phyloP scores from a whole-genome alignment of 2,329 filamentous ascomycete genomes.

The Botrytis aclada region DNA sequence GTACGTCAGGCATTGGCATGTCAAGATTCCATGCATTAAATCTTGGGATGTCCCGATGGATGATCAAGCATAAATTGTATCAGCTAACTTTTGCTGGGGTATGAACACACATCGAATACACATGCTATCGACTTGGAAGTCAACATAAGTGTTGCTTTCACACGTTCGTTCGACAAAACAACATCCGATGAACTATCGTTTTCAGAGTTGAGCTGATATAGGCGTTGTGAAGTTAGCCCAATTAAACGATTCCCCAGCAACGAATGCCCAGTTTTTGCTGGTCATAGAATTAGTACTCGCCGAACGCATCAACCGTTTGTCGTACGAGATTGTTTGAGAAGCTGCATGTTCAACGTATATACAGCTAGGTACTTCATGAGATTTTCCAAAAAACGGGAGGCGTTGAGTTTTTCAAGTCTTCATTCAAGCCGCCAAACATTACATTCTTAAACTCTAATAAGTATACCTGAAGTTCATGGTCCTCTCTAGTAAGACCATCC shows the following conservation, averaged over 20 bases:
- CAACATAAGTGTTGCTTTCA: not conserved
- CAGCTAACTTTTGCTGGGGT: not conserved
- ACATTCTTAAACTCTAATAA: slow-evolving; percentile 25
- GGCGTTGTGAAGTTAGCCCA: not conserved
- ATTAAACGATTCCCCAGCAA: not conserved
- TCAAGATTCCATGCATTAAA: slow-evolving; percentile 4
- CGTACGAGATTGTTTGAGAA: not conserved
- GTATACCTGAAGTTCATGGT: slow-evolving; percentile 35
- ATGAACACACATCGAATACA: not conserved
- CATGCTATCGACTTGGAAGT: not conserved
- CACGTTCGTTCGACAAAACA: not conserved
- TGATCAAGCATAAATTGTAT: slow-evolving; percentile 16
- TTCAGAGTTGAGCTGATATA: not conserved
- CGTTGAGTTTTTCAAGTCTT: not conserved
- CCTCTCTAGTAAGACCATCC: slow-evolving; percentile 48
- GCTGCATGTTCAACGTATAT: not conserved
- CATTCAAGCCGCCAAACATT: too few species aligned
- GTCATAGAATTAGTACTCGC: not conserved
- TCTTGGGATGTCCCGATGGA: slow-evolving; percentile 4
- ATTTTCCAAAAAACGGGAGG: not conserved
- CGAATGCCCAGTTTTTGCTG: not conserved
- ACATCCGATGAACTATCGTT: not conserved
- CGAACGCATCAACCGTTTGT: not conserved
- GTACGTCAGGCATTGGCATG: not conserved
- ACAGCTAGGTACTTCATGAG: not conserved